Percentiles rank a stretch among this genome's conserved stretches.
These are phyloP conservation scores for Asparagopsis taxiformis DNA, from an alignment of 31 red algal genomes.

Conservation along the genomic window DNA sequence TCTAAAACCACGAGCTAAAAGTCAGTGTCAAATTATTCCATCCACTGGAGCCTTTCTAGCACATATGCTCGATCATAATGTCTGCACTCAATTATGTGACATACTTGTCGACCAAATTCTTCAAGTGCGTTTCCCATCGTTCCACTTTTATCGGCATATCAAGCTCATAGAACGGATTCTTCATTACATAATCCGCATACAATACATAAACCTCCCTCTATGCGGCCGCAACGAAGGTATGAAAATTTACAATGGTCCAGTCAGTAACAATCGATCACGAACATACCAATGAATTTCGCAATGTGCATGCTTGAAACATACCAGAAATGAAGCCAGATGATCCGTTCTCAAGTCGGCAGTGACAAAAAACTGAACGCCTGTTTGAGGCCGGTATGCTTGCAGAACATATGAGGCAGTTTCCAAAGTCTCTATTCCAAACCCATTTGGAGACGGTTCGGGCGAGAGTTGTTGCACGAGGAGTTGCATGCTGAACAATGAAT, in stretches of 20 bases:
- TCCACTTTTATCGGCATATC: slow-evolving; percentile 98
- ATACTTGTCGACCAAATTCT: slow-evolving; percentile 71
- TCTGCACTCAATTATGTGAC: slow-evolving; percentile 8
- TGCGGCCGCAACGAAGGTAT: not conserved
- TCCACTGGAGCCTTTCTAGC: too few species aligned
- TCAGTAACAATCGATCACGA: not conserved
- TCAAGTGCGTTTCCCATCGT: slow-evolving; percentile 73
- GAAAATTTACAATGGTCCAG: not conserved
- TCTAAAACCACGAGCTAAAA: too few species aligned
- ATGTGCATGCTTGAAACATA: too few species aligned
- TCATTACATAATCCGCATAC: slow-evolving; percentile 97
- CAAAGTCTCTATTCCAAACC: slow-evolving; percentile 75
- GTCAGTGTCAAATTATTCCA: too few species aligned
- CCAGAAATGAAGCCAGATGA: slow-evolving; percentile 67
- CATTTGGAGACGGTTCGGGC: slow-evolving; percentile 67
- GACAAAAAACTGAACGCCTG: slow-evolving; percentile 92
- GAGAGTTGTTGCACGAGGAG: slow-evolving; percentile 89
- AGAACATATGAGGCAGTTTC: slow-evolving; percentile 81
- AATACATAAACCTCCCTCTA: slow-evolving; percentile 76
- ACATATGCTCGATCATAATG: too few species aligned
- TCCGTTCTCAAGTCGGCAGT: slow-evolving; percentile 80
- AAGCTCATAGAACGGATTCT: slow-evolving; percentile 98
- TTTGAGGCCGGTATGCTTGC: slow-evolving; percentile 77
- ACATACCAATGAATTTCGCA: too few species aligned
- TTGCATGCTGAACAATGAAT: slow-evolving; percentile 87